A percentile compares a stretch with the other conserved stretches of the same genome.
phyloP scores from a whole-genome alignment of 1,284 basidiomycete genomes.

The Pascua guehoae region DNA sequence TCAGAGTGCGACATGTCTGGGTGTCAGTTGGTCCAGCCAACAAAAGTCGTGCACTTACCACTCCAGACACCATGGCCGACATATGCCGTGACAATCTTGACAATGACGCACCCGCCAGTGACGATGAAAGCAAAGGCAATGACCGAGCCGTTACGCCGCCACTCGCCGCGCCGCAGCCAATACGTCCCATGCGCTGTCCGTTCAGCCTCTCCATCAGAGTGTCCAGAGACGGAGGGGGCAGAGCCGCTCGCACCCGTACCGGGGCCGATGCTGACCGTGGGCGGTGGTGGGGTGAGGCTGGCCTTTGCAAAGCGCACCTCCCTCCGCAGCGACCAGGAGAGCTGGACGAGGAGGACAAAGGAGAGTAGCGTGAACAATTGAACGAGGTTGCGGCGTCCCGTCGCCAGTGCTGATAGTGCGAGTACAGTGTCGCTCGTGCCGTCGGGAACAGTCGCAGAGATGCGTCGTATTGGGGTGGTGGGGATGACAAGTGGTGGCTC shows the following conservation, averaged over 20 bases:
- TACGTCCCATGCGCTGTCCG: slow-evolving; percentile 19
- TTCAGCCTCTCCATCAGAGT: neutral
- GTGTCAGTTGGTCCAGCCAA: neutral
- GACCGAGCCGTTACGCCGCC: slow-evolving; percentile 43
- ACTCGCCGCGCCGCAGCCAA: slow-evolving; percentile 46
- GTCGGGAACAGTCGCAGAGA: slow-evolving; percentile 32
- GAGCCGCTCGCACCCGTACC: neutral
- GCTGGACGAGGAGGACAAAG: slow-evolving; percentile 70
- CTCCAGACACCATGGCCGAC: slow-evolving; percentile 44
- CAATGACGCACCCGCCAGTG: slow-evolving; percentile 38
- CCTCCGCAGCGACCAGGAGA: slow-evolving; percentile 67
- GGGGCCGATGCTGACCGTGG: neutral
- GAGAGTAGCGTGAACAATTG: slow-evolving; percentile 75
- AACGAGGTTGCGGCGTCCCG: slow-evolving; percentile 69
- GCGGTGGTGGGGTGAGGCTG: neutral
- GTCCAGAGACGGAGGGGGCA: neutral
- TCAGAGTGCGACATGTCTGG: slow-evolving; percentile 77
- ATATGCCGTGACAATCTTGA: slow-evolving; percentile 42
- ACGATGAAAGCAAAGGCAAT: slow-evolving; percentile 46
- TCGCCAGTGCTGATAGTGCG: slow-evolving; percentile 61
- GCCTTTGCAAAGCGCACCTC: slow-evolving; percentile 51
- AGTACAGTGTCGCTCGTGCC: slow-evolving; percentile 49
- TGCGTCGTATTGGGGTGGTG: slow-evolving; percentile 36
- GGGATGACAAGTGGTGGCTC: slow-evolving; percentile 59
- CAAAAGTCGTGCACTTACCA: slow-evolving; percentile 30